Evolutionary conservation across 2,329 filamentous ascomycete species (phyloP).

Genomic region (Monosporascus ibericus): DNA sequence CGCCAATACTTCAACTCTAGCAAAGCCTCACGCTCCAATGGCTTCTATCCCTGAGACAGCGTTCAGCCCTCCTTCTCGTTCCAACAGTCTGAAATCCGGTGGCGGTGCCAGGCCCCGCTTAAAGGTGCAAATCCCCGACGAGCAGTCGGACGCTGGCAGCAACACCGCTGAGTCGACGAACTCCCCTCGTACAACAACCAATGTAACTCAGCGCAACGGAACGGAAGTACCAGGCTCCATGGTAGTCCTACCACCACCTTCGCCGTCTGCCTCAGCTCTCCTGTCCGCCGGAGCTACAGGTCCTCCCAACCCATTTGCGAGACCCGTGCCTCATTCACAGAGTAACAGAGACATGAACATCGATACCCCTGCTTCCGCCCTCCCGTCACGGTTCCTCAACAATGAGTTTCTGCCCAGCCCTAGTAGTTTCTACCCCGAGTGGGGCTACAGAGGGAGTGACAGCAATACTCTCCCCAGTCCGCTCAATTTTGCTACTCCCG

Average conservation of each 20-base stretch:
- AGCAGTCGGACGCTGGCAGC: conserved; percentile 70
- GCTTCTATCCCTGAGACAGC: conserved; percentile 59
- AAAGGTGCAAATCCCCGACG: conserved; percentile 92
- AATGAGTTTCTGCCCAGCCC: conserved; percentile 86
- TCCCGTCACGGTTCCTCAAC: conserved; percentile 86
- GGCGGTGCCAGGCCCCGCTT: conserved; percentile 72
- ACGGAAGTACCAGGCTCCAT: conserved; percentile 55
- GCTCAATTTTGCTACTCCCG: conserved; percentile 84
- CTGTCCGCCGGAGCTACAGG: conserved; percentile 87
- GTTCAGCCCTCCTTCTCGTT: conserved; percentile 66
- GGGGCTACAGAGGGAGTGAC: conserved; percentile 67
- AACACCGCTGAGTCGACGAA: conserved; percentile 64
- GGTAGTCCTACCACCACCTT: conserved; percentile 85
- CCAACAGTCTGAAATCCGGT: conserved; percentile 65
- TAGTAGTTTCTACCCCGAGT: conserved; percentile 87
- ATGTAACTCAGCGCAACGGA: conserved; percentile 46
- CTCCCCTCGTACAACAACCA: conserved; percentile 54
- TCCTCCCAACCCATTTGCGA: conserved; percentile 90
- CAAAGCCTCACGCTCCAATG: conserved; percentile 44
- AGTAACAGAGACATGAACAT: conserved; percentile 47
- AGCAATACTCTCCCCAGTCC: conserved; percentile 88
- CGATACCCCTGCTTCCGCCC: conserved; percentile 86
- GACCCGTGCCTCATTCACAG: conserved; percentile 69
- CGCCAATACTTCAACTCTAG: conserved; percentile 43
- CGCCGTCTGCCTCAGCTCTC: conserved; percentile 78